phyloP scores from a whole-genome alignment of 805 yeast species.

The Allodekkera sacchari region DNA sequence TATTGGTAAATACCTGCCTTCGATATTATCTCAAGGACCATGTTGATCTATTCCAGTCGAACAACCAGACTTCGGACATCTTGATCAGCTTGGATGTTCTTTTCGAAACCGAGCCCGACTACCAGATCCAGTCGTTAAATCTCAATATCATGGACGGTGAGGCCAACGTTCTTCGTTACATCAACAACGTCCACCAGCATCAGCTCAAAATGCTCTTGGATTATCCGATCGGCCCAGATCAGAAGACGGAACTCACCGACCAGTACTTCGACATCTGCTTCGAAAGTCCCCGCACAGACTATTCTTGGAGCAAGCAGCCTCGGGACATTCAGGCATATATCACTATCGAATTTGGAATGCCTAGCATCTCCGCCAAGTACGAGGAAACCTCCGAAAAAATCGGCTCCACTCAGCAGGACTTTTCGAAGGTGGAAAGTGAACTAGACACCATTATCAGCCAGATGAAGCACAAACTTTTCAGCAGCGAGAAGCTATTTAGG shows the following conservation, averaged over 20 bases:
- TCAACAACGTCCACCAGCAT: constrained; percentile 12
- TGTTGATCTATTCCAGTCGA: constrained; percentile 3
- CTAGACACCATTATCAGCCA: constrained; percentile 11
- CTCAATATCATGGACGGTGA: constrained; percentile 20
- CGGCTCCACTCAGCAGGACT: constrained; percentile 6
- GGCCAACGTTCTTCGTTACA: constrained; percentile 21
- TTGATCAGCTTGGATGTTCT: constrained; percentile 16
- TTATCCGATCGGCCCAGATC: constrained; percentile 11
- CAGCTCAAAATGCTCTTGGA: constrained; percentile 15
- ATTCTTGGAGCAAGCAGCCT: constrained; percentile 20
- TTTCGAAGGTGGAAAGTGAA: constrained; percentile 13
- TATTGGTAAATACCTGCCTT: constrained; percentile 9
- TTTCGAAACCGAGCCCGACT: constrained; percentile 11
- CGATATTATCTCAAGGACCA: constrained; percentile 10
- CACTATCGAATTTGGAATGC: constrained; percentile 19
- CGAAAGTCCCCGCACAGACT: constrained; percentile 21
- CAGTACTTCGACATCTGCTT: constrained; percentile 24
- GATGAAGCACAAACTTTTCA: constrained; percentile 8
- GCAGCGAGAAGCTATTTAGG: constrained; percentile 16
- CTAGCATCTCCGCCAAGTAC: constrained; percentile 16
- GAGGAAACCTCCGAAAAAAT: constrained; percentile 13
- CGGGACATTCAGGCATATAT: constrained; percentile 11
- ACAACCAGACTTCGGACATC: constrained; percentile 3
- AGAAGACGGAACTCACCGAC: constrained; percentile 7
- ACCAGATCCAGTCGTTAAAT: constrained; percentile 16